Base-by-base conservation (phyloP, 2,329 filamentous ascomycete species). In the Trichoderma brevicompactum region DNA sequence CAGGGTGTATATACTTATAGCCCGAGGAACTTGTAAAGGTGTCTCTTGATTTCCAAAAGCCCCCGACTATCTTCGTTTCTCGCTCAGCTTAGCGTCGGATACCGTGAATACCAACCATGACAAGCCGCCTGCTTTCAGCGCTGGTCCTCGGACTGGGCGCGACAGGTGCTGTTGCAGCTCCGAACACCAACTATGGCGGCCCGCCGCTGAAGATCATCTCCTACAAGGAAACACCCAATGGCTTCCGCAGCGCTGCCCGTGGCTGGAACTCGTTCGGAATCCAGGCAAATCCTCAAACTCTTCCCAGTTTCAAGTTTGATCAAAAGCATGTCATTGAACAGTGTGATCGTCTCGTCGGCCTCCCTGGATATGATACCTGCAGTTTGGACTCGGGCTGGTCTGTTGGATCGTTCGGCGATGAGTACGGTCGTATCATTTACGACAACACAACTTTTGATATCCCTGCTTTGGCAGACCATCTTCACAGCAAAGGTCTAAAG, bases 351-450 rank as follows among this genome's bases (percentile, higher is more conserved):
- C 44, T 70, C 28, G 67, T 65, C 19, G 34, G 54, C 63, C 40
- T 55, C 40, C 46, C 48, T 38, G 65, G 65, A 28, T 69, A 70
- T 58, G 68, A 63, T 6, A 66, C 66, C 56, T 70, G 68, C 66
- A 68, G 69, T 38, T 52, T 70, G 34, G 69, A 70, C 56, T 69
- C 69, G 19, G 69, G 69, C 34, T 70, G 69, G 68, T 70, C 69
- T n/a, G 69, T 68, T 46, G 69, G 68, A 46, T 59, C 38, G 28
- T 66, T 69, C 53, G 69, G 69, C 13, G 69, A 70, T 50, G 68
- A 70, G 19, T 46, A 67, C 43, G 69, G 69, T 19, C 64, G 68
- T 15, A 70, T 69, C 52, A 64, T 67, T 10, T 70, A 70, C 40
- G 69, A 70, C 23, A 36, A 61, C 13, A 38, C 55, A 17, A 62